Evolutionary conservation across 148 eudicot species (phyloP), one percentile per base, ranked within the genome.

Genomic region (Rhododendron griersonianum): DNA sequence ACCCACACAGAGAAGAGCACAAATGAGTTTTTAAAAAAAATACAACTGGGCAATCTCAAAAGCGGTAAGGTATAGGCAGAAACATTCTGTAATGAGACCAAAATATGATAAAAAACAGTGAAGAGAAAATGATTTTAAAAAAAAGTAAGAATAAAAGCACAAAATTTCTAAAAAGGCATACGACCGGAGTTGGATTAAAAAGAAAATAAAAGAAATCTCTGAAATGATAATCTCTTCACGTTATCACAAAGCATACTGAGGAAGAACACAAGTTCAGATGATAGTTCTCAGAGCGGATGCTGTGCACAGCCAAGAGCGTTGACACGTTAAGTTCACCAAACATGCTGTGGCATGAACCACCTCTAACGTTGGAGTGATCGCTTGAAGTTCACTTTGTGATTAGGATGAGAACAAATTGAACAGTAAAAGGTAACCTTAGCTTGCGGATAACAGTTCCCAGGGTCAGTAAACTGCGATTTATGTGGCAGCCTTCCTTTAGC

Each of bases 391-490:
- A 50, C 37, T 84, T 35, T 11, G 67, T 25, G 21, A 69, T 48
- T 41, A 81, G 44, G 53, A 71, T 16, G 1, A 51, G 39, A 84
- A 19, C 14, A 18, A 55, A 47, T 28, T n/a, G 33, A 37, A 71
- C 83, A 35, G 19, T 75, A 39, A 7, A 50, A 89, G 78, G 86
- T 85, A 65, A 96, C 99, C 99, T 97, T 85, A 97, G 93, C 90
- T 95, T 97, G 85, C 98, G 96, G 61, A 97, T 95, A 50, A 97
- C 99, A 76, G 98, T 95, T 87, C 99, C 99, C 83, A 97, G 88
- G 55, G 98, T 94, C 33, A 95, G 89, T 87, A 97, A 94, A 89
- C 99, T 97, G 88, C 98, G 96, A 80, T 97, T 95, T 82, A 97
- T 97, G 90, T 97, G 99, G 88, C 95, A 93, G 71, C 99, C 98